Evolutionary conservation across 306 rosid species (phyloP), one percentile per base, ranked within the genome.

Genomic region (Quercus alba): DNA sequence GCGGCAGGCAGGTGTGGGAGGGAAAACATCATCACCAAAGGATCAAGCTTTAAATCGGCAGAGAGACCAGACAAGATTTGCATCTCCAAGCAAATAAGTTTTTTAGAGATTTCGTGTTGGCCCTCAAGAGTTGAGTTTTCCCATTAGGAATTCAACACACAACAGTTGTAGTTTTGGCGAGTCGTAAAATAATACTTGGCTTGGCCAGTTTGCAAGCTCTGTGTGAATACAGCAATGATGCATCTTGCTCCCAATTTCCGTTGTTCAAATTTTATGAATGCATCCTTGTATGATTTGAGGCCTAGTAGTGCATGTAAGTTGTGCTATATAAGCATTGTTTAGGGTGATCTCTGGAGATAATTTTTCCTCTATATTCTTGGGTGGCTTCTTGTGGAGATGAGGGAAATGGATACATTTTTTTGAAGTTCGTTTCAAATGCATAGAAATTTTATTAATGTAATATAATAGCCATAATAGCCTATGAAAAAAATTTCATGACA

Each of bases 21-120:
- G 93, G 19, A 95, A 93, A 86, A 89, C 94, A 68, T 93, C 89
- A 54, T 96, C 99, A 56, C 99, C 99, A 46, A 95, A 93, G 82
- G 98, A 93, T 81, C 91, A 91, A 83, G 87, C 89, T 72, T 66
- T 84, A 51, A 84, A 86, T 82, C 79, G 86, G 84, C 96, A 82
- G 82, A 88, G 97, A 86, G 98, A 94, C 62, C 78, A 85, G 72
- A 90, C 94, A 71, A 85, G 99, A 87, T 96, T 96, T 89, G 97
- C 99, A 68, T 90, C 99, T 75, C 98, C 99, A 70, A 78, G 89
- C 28, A 81, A 88, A 86, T 90, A 87, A 86, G 46, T 41, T 17
- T 20, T 52, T 70, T 0, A 72, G 72, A 80, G 70, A 63, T 52
- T 82, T 78, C 79, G 38, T 77, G 72, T 74, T 74, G 30, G 75